A percentile compares a stretch with the other conserved stretches of the same genome.
phyloP scores from a whole-genome alignment of 148 eudicot species.

The Bassia scoparia region DNA sequence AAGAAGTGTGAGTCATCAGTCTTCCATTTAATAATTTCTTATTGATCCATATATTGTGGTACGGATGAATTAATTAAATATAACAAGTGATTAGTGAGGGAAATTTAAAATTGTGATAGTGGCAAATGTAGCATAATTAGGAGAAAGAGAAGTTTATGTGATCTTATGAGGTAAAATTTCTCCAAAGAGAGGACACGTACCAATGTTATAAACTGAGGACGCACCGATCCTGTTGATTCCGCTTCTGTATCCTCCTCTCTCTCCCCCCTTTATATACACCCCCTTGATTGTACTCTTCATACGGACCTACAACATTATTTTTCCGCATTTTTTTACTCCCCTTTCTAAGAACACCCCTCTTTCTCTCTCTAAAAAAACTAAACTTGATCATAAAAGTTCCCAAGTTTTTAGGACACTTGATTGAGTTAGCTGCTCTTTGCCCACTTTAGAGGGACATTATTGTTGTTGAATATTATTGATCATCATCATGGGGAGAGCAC shows the following conservation, averaged over 20 bases:
- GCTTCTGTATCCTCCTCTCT: slow-evolving; percentile 19
- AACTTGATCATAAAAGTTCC: too few relatives aligned
- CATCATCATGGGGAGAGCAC: slow-evolving; percentile 85
- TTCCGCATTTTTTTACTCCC: neutral
- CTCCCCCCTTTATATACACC: slow-evolving; percentile 33
- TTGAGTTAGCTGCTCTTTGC: neutral
- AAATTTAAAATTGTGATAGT: too few relatives aligned
- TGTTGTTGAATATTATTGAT: neutral
- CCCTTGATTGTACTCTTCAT: slow-evolving; percentile 21
- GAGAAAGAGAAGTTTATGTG: slow-evolving; percentile 18
- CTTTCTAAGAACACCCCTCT: neutral
- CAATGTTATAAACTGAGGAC: slow-evolving; percentile 58
- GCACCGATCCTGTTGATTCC: slow-evolving; percentile 78
- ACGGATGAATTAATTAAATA: neutral
- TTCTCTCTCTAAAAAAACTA: slow-evolving; percentile 4
- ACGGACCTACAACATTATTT: slow-evolving; percentile 19
- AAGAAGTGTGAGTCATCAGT: slow-evolving; percentile 3
- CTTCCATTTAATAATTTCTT: neutral
- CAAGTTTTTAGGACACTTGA: slow-evolving; percentile 12
- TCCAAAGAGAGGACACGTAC: slow-evolving; percentile 72
- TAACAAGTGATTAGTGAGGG: neutral
- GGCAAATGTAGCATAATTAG: neutral
- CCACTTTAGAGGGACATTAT: neutral
- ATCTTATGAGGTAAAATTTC: slow-evolving; percentile 21
- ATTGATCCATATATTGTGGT: neutral